Conservation (phyloP, 2,329 filamentous ascomycete species). For the Fonsecaea erecta region DNA sequence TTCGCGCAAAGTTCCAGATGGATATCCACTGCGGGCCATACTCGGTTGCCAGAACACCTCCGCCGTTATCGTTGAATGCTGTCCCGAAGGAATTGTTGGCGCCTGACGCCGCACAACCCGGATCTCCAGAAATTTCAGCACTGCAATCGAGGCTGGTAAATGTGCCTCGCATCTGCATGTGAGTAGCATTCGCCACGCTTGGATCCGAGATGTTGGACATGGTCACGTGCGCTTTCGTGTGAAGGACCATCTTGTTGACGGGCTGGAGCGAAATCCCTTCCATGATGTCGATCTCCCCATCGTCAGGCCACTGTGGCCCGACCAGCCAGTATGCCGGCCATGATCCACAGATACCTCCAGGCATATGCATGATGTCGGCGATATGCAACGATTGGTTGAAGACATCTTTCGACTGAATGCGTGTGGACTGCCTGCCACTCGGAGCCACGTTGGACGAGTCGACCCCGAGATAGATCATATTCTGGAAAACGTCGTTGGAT, state of each 20-base stretch:
- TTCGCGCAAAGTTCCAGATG: constrained; percentile 67
- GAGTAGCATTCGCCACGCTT: constrained; percentile 43
- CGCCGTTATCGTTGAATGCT: constrained; percentile 57
- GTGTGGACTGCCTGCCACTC: constrained; percentile 49
- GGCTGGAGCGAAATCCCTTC: constrained; percentile 55
- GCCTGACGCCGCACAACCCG: constrained; percentile 47
- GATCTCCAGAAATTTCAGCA: constrained; percentile 39
- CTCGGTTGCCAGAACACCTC: constrained; percentile 72
- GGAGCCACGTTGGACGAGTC: constrained; percentile 44
- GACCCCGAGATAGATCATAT: constrained; percentile 50
- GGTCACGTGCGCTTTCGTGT: constrained; percentile 52
- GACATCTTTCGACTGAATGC: constrained; percentile 50
- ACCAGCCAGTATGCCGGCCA: constrained; percentile 58
- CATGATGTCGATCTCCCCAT: constrained; percentile 58
- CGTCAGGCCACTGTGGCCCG: constrained; percentile 46
- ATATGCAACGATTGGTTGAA: constrained; percentile 54
- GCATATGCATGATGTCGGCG: constrained; percentile 54
- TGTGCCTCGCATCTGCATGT: constrained; percentile 6
- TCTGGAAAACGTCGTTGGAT: constrained; percentile 39
- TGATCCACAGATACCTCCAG: constrained; percentile 52
- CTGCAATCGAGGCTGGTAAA: constrained; percentile 42
- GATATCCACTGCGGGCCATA: constrained; percentile 74
- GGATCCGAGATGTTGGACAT: constrained; percentile 41
- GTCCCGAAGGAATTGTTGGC: constrained; percentile 51
- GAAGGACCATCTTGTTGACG: constrained; percentile 53